Conservation (phyloP, 441 rosid genomes). For the Eruca vesicaria region DNA sequence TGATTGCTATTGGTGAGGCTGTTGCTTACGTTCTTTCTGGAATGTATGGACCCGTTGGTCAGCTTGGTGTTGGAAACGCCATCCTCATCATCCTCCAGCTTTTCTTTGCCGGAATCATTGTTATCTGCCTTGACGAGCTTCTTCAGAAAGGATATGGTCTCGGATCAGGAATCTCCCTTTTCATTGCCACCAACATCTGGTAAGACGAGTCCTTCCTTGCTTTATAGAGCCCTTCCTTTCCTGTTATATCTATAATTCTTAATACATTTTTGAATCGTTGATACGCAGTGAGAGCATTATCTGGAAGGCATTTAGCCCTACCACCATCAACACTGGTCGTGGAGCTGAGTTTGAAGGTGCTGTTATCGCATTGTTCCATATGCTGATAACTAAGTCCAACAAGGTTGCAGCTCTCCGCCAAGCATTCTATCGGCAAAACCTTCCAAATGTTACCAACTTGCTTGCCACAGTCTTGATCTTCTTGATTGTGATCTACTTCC, state of each 20-base stretch:
- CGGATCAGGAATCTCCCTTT: slow-evolving; percentile 75
- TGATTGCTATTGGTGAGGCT: slow-evolving; percentile 76
- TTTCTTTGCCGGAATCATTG: slow-evolving; percentile 77
- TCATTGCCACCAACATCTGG: slow-evolving; percentile 80
- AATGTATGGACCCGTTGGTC: slow-evolving; percentile 69
- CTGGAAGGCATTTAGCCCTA: slow-evolving; percentile 98
- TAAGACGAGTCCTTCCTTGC: slow-evolving; percentile 17
- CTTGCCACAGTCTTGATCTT: slow-evolving; percentile 75
- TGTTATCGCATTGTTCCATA: slow-evolving; percentile 86
- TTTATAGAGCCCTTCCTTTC: too few species aligned
- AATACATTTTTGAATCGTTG: too few species aligned
- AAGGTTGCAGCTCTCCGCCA: slow-evolving; percentile 84
- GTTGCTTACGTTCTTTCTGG: slow-evolving; percentile 76
- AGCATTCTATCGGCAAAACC: slow-evolving; percentile 95
- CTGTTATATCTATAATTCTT: neutral
- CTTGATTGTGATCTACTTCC: slow-evolving; percentile 44
- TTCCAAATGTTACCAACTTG: slow-evolving; percentile 82
- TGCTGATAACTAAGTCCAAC: slow-evolving; percentile 75
- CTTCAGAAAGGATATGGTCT: slow-evolving; percentile 76
- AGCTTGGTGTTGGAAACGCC: slow-evolving; percentile 88
- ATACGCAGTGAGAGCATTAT: slow-evolving; percentile 74
- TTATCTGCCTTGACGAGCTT: slow-evolving; percentile 72
- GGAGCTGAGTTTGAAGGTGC: slow-evolving; percentile 99
- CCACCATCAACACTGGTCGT: slow-evolving; percentile 94
- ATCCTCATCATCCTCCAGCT: slow-evolving; percentile 85